phyloP scores from a whole-genome alignment of 2,329 filamentous ascomycete species.

The Apiospora pterosperma region DNA sequence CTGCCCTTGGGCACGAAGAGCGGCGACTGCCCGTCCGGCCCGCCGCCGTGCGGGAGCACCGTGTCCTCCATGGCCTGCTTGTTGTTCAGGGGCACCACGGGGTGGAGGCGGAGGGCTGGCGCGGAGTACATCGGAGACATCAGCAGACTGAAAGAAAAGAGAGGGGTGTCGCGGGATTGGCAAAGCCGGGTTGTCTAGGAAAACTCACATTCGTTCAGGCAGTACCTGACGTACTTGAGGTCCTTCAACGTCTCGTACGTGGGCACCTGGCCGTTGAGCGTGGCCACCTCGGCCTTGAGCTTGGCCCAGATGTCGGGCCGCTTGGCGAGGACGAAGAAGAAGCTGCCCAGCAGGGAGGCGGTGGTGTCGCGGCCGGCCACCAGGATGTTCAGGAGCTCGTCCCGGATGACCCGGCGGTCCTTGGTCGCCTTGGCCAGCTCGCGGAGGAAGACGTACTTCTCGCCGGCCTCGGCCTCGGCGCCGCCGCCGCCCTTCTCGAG shows the following conservation, averaged over 20 bases:
- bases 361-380: conserved; percentile 23
- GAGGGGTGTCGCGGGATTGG: background rate
- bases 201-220: conserved; percentile 17
- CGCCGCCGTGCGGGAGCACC: conserved; percentile 20
- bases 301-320: conserved; percentile 5
- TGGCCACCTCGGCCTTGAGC: background rate
- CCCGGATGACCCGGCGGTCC: conserved; percentile 12
- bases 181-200: background rate
- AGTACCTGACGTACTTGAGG: background rate
- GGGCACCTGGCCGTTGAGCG: conserved; percentile 4
- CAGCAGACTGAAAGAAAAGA: background rate
- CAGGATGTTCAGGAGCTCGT: conserved; percentile 23
- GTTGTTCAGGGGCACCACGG: conserved; percentile 21
- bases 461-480: background rate
- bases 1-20: conserved; percentile 25
- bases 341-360: conserved; percentile 16
- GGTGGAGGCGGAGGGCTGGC: conserved; percentile 21
- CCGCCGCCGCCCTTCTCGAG: conserved; percentile 7
- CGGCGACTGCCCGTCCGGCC: conserved; percentile 18
- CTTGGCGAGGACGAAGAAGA: conserved; percentile 2
- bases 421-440: conserved; percentile 12
- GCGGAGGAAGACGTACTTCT: conserved; percentile 19
- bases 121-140: background rate
- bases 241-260: conserved; percentile 4
- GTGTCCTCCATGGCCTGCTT: conserved; percentile 18